phyloP scores from a whole-genome alignment of 164 flowering plant genomes.

The Chloranthus sessilifolius region DNA sequence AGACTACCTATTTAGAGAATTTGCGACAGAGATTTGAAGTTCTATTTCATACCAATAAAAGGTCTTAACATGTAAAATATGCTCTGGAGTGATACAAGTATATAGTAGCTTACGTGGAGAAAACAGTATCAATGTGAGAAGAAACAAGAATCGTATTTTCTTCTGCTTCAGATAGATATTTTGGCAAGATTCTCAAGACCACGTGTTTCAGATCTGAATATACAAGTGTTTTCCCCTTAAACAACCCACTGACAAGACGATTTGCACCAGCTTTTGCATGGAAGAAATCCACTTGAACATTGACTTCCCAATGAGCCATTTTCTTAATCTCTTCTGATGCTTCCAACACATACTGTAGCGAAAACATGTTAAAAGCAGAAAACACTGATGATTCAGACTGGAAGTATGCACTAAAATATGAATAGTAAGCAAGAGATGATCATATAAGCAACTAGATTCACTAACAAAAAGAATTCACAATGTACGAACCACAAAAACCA shows the following conservation, averaged over 20 bases:
- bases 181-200: conserved; percentile 72
- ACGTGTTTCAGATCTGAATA: conserved; percentile 85
- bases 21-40: too few species aligned
- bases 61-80: too few species aligned
- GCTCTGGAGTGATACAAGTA: too few species aligned
- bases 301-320: conserved; percentile 89
- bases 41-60: too few species aligned
- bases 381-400: not conserved
- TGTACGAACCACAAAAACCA: too few species aligned
- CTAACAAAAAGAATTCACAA: too few species aligned
- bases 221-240: conserved; percentile 72
- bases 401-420: not conserved
- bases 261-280: conserved; percentile 70
- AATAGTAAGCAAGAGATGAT: not conserved
- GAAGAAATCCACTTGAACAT: conserved; percentile 78
- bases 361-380: conserved; percentile 10
- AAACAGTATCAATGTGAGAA: conserved; percentile 94
- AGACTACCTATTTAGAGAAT: too few species aligned
- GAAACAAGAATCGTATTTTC: conserved; percentile 88
- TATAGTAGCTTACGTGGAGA: conserved; percentile 70
- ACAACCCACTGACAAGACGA: conserved; percentile 58
- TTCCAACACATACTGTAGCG: conserved; percentile 60
- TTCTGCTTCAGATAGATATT: conserved; percentile 57
- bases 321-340: conserved; percentile 60
- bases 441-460: too few species aligned